phyloP scores from a whole-genome alignment of 164 flowering plant genomes.

The Vitis riparia region DNA sequence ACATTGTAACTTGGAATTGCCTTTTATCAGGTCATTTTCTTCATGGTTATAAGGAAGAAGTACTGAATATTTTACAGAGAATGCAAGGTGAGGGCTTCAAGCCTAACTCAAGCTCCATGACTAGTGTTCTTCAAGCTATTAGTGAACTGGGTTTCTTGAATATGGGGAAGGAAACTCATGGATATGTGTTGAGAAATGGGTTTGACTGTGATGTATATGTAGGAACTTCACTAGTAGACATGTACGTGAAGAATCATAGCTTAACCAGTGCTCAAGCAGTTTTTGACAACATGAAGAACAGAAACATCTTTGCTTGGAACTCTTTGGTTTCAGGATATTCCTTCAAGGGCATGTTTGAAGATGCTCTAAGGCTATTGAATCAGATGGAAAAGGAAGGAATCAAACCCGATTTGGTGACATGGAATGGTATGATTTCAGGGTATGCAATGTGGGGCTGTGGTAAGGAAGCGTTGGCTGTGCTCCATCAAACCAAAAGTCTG shows the following conservation, averaged over 20 bases:
- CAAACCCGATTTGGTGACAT: conserved; percentile 58
- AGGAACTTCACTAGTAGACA: conserved; percentile 58
- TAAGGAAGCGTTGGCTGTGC: conserved; percentile 45
- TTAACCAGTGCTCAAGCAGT: conserved; percentile 37
- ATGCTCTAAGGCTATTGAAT: conserved; percentile 35
- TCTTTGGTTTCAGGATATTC: conserved; percentile 58
- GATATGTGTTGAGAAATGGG: conserved; percentile 49
- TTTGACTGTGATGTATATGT: conserved; percentile 51
- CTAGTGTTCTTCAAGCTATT: conserved; percentile 55
- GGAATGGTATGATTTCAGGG: conserved; percentile 59
- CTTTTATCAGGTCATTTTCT: conserved; percentile 55
- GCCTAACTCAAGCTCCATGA: conserved; percentile 53
- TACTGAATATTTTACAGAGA: conserved; percentile 32
- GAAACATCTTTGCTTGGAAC: conserved; percentile 63
- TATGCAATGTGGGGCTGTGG: conserved; percentile 43
- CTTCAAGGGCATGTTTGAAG: conserved; percentile 41
- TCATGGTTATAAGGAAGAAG: conserved; percentile 37
- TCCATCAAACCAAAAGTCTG: conserved; percentile 38
- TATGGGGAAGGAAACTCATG: conserved; percentile 58
- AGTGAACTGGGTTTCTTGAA: conserved; percentile 31
- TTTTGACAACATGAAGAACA: conserved; percentile 41
- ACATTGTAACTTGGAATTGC: conserved; percentile 65
- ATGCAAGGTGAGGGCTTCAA: conserved; percentile 44
- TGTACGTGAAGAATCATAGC: conserved; percentile 60
- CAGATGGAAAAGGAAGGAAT: conserved; percentile 53